A percentile compares a stretch with the other conserved stretches of the same genome.
Evolutionary conservation across 1,284 basidiomycete species (phyloP).

Genomic region (Cryptococcus wingfieldii): DNA sequence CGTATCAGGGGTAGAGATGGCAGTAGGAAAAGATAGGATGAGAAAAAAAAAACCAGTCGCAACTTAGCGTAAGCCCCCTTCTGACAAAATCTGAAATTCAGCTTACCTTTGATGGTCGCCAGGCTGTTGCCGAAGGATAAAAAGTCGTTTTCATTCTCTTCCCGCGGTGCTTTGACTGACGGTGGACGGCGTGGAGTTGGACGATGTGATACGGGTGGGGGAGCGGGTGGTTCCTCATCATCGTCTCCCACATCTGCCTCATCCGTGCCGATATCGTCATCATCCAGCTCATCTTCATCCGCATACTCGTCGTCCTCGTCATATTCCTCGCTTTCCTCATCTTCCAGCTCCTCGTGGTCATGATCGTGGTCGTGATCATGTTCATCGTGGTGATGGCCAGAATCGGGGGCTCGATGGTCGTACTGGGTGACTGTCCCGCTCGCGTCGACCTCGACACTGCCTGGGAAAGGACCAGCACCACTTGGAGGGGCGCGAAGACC

Average conservation of each 20-base stretch:
- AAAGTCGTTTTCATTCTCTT: conserved; percentile 58
- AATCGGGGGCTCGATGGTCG: conserved; percentile 52
- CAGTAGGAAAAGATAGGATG: neutral
- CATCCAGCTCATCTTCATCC: conserved; percentile 50
- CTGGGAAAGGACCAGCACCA: conserved; percentile 96
- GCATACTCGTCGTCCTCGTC: conserved; percentile 44
- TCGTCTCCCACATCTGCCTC: conserved; percentile 64
- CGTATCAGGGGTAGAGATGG: too few relatives aligned
- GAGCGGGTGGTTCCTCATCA: conserved; percentile 55
- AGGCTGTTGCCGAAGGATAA: conserved; percentile 74
- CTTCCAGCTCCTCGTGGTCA: conserved; percentile 45
- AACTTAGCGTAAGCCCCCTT: conserved; percentile 40
- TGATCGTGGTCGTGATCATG: conserved; percentile 42
- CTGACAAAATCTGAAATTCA: conserved; percentile 3
- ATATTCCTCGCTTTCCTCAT: conserved; percentile 36
- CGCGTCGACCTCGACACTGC: conserved; percentile 91
- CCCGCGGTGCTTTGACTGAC: conserved; percentile 22
- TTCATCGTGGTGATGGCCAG: conserved; percentile 12
- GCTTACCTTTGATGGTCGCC: conserved; percentile 77
- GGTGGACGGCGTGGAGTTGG: conserved; percentile 46
- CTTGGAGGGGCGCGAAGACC: conserved; percentile 83
- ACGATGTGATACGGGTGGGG: conserved; percentile 37
- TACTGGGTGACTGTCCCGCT: conserved; percentile 74
- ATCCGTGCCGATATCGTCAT: conserved; percentile 60
- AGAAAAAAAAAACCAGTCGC: conserved; percentile 14